These are phyloP conservation scores for Beauveria australis DNA, from an alignment of 2,329 filamentous ascomycete genomes.

Conservation along the genomic window DNA sequence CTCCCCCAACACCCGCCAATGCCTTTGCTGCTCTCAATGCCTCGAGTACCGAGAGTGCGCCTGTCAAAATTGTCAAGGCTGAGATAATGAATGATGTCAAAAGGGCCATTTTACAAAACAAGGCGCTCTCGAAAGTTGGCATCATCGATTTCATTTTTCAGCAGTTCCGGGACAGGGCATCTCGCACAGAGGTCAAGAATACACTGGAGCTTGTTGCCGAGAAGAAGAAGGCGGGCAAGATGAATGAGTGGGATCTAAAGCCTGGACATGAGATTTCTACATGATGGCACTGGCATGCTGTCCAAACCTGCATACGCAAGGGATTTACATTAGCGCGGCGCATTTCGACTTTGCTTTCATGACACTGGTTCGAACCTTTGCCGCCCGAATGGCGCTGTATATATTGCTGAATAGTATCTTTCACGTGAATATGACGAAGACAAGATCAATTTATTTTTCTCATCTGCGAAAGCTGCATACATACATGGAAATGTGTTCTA, in stretches of 20 bases:
- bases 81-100: constrained; percentile 35
- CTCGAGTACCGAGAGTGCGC: constrained; percentile 12
- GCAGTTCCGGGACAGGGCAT: constrained; percentile 28
- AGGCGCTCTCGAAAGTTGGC: constrained; percentile 31
- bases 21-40: constrained; percentile 29
- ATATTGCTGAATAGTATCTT: constrained; percentile 6
- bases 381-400: background rate
- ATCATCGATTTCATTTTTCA: constrained; percentile 33
- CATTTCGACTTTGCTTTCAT: background rate
- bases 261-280: constrained; percentile 28
- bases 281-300: constrained; percentile 12
- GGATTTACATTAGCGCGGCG: constrained; percentile 10
- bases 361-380: background rate
- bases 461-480: background rate
- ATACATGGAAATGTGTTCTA: too few relatives aligned
- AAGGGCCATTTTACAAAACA: constrained; percentile 32
- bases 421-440: background rate
- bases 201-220: constrained; percentile 33
- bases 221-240: constrained; percentile 28
- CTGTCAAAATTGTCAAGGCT: constrained; percentile 27
- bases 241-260: constrained; percentile 32
- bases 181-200: constrained; percentile 33
- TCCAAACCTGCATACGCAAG: background rate
- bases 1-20: constrained; percentile 25
- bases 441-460: background rate